Base-by-base conservation (phyloP, 768 basidiomycete species). In the Rhodosporidiobolus sp. region DNA sequence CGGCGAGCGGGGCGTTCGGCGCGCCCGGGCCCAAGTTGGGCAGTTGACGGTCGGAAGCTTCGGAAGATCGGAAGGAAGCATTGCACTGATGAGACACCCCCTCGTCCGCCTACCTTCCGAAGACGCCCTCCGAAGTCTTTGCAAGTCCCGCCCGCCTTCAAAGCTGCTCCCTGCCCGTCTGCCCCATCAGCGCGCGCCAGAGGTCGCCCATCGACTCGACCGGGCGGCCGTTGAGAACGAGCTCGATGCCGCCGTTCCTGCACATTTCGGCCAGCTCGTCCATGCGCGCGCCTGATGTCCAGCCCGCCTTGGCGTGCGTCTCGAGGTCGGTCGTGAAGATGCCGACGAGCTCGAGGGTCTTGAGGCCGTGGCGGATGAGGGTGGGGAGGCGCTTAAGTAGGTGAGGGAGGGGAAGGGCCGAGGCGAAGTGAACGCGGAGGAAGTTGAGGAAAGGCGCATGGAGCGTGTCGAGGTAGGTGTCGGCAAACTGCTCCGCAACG, bases 351-450 rank as follows among this genome's bases (percentile, higher is more conserved):
- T 67, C 71, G 60, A 67, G 56, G 26, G 52, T 34, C 17, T 30
- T 16, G 19, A 68, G 53, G 24, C 30, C 43, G 16, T 45, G 9
- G 19, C 20, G 49, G 1, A 4, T 45, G 5, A 32, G 12, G 49
- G 49, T 2, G 1, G 22, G 22, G 30, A 28, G 26, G 32, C 7
- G 53, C 28, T 30, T 12, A n/a, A 54, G n/a, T 50, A 68, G 55
- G 45, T 68, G 30, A 14, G 28, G 17, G 38, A 63, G 48, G 1
- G 34, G 1, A 30, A 67, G 5, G 20, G 9, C 28, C 19, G 64
- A 48, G 34, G 30, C 3, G 59, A 71, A 57, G 54, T 71, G 70
- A 7, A 73, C n/a, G 53, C 72, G 67, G 26, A 73, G 35, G 62
- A 46, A 45, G n/a, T 53, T 30, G 22, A 73, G 60, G 53, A 2